phyloP scores from a whole-genome alignment of 2,329 filamentous ascomycete species.

The Thelonectria rubi region DNA sequence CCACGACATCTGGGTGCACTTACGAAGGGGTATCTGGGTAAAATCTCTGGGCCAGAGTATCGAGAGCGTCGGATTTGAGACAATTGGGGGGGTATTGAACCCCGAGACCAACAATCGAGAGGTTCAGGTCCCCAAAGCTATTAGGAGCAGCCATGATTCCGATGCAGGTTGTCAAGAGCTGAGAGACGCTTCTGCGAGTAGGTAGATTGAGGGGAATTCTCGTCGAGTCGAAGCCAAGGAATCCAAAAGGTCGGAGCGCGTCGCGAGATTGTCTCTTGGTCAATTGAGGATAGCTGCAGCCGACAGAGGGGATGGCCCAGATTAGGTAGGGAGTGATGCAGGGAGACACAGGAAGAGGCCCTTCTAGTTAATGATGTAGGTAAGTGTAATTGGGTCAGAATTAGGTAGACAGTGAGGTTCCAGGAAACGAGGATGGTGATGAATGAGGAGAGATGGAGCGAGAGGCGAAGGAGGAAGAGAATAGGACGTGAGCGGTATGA shows the following conservation, averaged over 20 bases:
- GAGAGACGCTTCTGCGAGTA: neutral
- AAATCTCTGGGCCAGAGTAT: conserved; percentile 63
- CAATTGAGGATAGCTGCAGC: neutral
- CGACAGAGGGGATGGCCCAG: too few species aligned
- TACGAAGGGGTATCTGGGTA: conserved; percentile 69
- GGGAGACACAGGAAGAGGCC: neutral
- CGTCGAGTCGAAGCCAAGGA: neutral
- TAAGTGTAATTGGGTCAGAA: neutral
- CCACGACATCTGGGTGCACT: conserved; percentile 41
- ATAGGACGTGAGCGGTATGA: neutral
- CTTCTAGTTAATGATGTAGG: neutral
- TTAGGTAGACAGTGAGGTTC: neutral
- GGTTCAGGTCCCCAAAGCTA: conserved; percentile 61
- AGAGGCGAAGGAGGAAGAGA: neutral
- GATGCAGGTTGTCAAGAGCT: neutral
- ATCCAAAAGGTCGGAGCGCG: neutral
- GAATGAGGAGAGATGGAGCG: neutral
- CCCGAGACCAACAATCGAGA: conserved; percentile 68
- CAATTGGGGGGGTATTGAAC: conserved; percentile 67
- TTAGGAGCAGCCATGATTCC: conserved; percentile 53
- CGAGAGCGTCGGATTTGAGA: conserved; percentile 60
- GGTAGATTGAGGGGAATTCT: neutral
- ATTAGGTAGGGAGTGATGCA: neutral
- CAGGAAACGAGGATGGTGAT: neutral
- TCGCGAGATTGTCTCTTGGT: neutral